Evolutionary conservation across 2,329 filamentous ascomycete genomes (phyloP).

Genomic region (Talaromyces sp.): DNA sequence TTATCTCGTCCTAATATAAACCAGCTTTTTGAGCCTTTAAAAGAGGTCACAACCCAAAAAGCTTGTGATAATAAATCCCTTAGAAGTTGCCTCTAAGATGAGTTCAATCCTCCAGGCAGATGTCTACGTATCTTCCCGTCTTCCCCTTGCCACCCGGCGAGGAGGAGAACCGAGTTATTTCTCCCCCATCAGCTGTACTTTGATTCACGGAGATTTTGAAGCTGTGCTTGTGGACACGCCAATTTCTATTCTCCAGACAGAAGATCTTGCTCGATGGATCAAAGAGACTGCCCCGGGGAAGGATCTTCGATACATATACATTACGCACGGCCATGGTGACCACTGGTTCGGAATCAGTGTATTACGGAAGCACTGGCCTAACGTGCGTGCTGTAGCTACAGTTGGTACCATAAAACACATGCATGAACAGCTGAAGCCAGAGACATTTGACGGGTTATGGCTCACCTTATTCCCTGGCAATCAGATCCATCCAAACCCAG

Average conservation of each 20-base stretch:
- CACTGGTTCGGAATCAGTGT: conserved; percentile 34
- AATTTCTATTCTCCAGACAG: neutral
- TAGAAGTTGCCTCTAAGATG: neutral
- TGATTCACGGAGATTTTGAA: neutral
- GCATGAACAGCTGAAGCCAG: conserved; percentile 11
- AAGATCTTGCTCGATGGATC: neutral
- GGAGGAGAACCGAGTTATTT: neutral
- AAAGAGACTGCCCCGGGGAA: conserved; percentile 22
- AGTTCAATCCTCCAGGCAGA: neutral
- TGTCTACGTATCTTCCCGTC: neutral
- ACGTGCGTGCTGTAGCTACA: conserved; percentile 15
- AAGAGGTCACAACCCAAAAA: too few species aligned
- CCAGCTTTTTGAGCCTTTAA: too few species aligned
- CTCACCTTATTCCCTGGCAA: neutral
- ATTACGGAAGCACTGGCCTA: conserved; percentile 26
- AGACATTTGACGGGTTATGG: conserved; percentile 1
- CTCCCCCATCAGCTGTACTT: neutral
- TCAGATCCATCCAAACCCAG: neutral
- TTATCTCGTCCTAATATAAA: too few species aligned
- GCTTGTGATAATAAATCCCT: too few species aligned
- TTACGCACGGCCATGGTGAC: conserved; percentile 41
- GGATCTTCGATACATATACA: conserved; percentile 32
- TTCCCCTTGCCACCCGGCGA: neutral
- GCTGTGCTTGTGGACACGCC: neutral
- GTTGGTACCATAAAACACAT: conserved; percentile 16